These are phyloP conservation scores for Stygiomarasmius scandens DNA, from an alignment of 1,284 basidiomycete genomes.

Conservation along the genomic window DNA sequence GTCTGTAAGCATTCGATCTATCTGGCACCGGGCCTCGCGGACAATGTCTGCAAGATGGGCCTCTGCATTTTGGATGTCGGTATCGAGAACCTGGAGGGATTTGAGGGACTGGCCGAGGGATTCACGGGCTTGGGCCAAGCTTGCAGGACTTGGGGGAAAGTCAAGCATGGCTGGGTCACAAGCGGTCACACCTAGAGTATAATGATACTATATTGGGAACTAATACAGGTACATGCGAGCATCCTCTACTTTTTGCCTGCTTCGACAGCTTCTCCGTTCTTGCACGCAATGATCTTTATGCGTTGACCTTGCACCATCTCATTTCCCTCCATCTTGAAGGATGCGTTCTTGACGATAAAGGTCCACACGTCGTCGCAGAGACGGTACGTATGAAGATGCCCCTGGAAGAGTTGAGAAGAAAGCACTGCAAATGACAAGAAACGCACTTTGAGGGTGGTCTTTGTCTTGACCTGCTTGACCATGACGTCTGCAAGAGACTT, in stretches of 20 bases:
- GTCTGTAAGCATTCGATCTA: slow-evolving; percentile 55
- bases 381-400: slow-evolving; percentile 90
- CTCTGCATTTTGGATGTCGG: slow-evolving; percentile 50
- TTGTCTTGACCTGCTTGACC: slow-evolving; percentile 89
- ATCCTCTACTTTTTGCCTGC: slow-evolving; percentile 20
- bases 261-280: slow-evolving; percentile 85
- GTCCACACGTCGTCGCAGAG: slow-evolving; percentile 98
- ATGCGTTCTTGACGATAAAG: slow-evolving; percentile 89
- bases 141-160: slow-evolving; percentile 52
- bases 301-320: slow-evolving; percentile 76
- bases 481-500: slow-evolving; percentile 91
- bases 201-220: no score
- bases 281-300: slow-evolving; percentile 96
- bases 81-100: slow-evolving; percentile 35
- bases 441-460: slow-evolving; percentile 86
- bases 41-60: slow-evolving; percentile 58
- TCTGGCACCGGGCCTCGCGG: slow-evolving; percentile 50
- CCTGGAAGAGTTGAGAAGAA: slow-evolving; percentile 48
- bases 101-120: slow-evolving; percentile 37
- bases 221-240: background rate
- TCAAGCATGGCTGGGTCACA: background rate
- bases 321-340: slow-evolving; percentile 94
- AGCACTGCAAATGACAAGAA: no score
- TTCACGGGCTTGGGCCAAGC: slow-evolving; percentile 50
- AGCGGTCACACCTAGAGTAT: background rate